A percentile compares a stretch with the other conserved stretches of the same genome.
phyloP scores from a whole-genome alignment of 1,139 yeast species.

The Geotrichum histeridarum region DNA sequence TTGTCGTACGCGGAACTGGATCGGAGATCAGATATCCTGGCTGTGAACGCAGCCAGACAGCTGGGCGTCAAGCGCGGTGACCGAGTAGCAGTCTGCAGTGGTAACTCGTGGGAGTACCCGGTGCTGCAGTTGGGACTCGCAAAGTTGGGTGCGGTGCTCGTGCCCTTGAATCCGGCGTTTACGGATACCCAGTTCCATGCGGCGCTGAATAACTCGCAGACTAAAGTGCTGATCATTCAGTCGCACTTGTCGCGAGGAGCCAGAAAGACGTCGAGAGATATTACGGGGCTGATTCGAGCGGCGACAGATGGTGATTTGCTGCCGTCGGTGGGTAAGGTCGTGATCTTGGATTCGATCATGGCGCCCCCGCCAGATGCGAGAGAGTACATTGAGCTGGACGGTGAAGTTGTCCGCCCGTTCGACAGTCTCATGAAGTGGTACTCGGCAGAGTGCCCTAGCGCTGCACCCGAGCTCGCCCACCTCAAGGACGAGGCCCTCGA shows the following conservation, averaged over 20 bases:
- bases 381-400: constrained; percentile 6
- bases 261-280: constrained; percentile 14
- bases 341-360: constrained; percentile 15
- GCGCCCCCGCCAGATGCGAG: constrained; percentile 15
- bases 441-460: constrained; percentile 13
- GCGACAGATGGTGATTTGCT: constrained; percentile 18
- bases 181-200: constrained; percentile 31
- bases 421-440: constrained; percentile 18
- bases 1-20: constrained; percentile 29
- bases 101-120: constrained; percentile 35
- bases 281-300: constrained; percentile 14
- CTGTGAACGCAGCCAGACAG: constrained; percentile 26
- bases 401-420: constrained; percentile 16
- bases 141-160: constrained; percentile 33
- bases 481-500: constrained; percentile 19
- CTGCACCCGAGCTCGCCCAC: constrained; percentile 17
- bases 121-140: constrained; percentile 34
- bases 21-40: constrained; percentile 25
- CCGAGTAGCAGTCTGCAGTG: constrained; percentile 34
- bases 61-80: constrained; percentile 29
- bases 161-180: constrained; percentile 36
- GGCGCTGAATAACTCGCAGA: constrained; percentile 30
- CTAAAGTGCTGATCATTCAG: constrained; percentile 31
- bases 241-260: constrained; percentile 21
- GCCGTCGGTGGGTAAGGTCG: constrained; percentile 13